A percentile compares a stretch with the other conserved stretches of the same genome.
phyloP scores from a whole-genome alignment of 441 rosid species.

The Francoa sonchifolia region DNA sequence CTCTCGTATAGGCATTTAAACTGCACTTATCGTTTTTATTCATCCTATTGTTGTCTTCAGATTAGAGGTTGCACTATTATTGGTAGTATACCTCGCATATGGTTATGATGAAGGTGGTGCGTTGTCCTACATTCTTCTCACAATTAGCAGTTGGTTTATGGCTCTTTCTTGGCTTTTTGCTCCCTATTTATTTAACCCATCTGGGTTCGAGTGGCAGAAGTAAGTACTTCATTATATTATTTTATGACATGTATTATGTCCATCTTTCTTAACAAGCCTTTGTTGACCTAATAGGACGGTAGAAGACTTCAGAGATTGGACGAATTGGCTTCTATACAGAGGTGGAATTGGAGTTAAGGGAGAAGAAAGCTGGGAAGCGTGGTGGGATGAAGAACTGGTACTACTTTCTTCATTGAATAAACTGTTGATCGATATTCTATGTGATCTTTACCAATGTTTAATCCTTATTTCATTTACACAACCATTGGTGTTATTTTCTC shows the following conservation, averaged over 20 bases:
- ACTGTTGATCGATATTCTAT: too few relatives aligned
- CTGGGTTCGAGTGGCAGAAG: conserved; percentile 99
- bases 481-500: too few relatives aligned
- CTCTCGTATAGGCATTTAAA: background rate
- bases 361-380: conserved; percentile 99
- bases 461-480: too few relatives aligned
- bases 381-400: conserved; percentile 99
- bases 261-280: too few relatives aligned
- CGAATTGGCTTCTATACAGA: conserved; percentile 97
- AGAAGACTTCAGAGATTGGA: conserved; percentile 98
- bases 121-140: conserved; percentile 68
- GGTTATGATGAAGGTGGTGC: conserved; percentile 80
- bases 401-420: conserved; percentile 8
- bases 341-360: conserved; percentile 99
- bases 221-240: conserved; percentile 23
- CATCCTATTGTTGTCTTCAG: conserved; percentile 30
- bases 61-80: conserved; percentile 71
- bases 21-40: conserved; percentile 13
- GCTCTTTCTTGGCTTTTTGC: conserved; percentile 96
- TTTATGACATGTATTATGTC: background rate
- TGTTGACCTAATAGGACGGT: conserved; percentile 41
- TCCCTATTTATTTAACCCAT: conserved; percentile 94
- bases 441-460: too few relatives aligned
- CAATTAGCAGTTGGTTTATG: conserved; percentile 98
- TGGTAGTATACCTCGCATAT: conserved; percentile 79